phyloP scores from a whole-genome alignment of 2,329 filamentous ascomycete species.

The Myotisia sp. region DNA sequence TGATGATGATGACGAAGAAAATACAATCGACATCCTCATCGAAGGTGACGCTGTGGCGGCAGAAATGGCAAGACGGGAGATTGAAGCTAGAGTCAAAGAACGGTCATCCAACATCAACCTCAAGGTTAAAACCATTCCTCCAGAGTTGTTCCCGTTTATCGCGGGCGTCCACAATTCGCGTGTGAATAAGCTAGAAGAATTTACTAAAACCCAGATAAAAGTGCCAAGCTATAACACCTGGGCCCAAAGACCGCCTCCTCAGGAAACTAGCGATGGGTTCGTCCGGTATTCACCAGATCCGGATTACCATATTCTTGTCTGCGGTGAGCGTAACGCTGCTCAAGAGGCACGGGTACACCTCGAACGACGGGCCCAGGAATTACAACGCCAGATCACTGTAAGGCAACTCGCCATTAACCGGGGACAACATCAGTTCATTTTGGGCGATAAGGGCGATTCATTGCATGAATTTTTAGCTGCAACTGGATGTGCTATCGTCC shows the following conservation, averaged over 20 bases:
- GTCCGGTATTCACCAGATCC: slow-evolving; percentile 57
- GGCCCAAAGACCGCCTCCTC: slow-evolving; percentile 52
- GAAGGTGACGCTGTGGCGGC: slow-evolving; percentile 85
- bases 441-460: slow-evolving; percentile 66
- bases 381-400: slow-evolving; percentile 60
- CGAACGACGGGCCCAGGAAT: slow-evolving; percentile 60
- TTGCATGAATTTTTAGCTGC: slow-evolving; percentile 64
- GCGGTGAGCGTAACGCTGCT: slow-evolving; percentile 70
- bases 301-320: slow-evolving; percentile 68
- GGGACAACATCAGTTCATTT: slow-evolving; percentile 86
- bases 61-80: slow-evolving; percentile 66
- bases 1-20: slow-evolving; percentile 58
- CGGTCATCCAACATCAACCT: slow-evolving; percentile 68
- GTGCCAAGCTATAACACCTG: slow-evolving; percentile 72
- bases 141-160: slow-evolving; percentile 92
- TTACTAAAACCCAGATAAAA: slow-evolving; percentile 62
- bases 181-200: slow-evolving; percentile 53
- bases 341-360: slow-evolving; percentile 67
- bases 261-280: slow-evolving; percentile 47
- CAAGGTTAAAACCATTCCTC: slow-evolving; percentile 68
- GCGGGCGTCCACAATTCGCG: slow-evolving; percentile 60
- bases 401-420: slow-evolving; percentile 71
- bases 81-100: slow-evolving; percentile 77
- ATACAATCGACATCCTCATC: slow-evolving; percentile 69
- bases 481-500: slow-evolving; percentile 11